These are phyloP conservation scores for Fusarium napiforme DNA, from an alignment of 2,329 filamentous ascomycete genomes.

Conservation along the genomic window DNA sequence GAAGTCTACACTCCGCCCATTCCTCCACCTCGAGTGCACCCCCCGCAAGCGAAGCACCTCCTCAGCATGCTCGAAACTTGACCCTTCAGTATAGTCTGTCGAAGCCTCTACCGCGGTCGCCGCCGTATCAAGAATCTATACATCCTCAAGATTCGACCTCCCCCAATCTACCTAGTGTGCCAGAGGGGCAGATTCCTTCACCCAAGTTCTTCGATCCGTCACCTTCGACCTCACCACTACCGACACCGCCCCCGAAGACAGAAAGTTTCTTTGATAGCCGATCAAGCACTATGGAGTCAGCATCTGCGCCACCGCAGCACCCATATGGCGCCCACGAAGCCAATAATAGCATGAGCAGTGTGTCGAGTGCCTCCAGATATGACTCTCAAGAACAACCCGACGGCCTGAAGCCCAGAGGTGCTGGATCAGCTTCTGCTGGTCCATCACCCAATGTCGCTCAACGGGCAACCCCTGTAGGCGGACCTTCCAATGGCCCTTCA, in stretches of 20 bases:
- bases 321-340: conserved; percentile 51
- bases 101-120: conserved; percentile 67
- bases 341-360: conserved; percentile 59
- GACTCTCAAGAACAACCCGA: conserved; percentile 60
- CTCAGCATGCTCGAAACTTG: conserved; percentile 64
- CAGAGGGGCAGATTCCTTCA: conserved; percentile 46
- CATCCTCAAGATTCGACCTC: conserved; percentile 48
- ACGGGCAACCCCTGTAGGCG: conserved; percentile 49
- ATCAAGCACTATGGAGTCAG: conserved; percentile 63
- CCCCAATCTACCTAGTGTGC: conserved; percentile 44
- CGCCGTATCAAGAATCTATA: conserved; percentile 47
- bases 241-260: conserved; percentile 42
- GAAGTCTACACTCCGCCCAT: conserved; percentile 28
- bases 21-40: conserved; percentile 35
- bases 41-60: conserved; percentile 32
- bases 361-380: conserved; percentile 54
- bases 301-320: conserved; percentile 50
- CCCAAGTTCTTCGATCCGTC: conserved; percentile 40
- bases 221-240: conserved; percentile 19
- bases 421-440: conserved; percentile 65
- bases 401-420: conserved; percentile 62
- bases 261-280: conserved; percentile 57
- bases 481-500: conserved; percentile 60
- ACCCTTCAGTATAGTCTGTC: conserved; percentile 67
- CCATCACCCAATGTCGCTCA: conserved; percentile 65